These are phyloP conservation scores for Saccharum hybrid DNA, from an alignment of 202 grass and related monocot species.

Conservation along the genomic window DNA sequence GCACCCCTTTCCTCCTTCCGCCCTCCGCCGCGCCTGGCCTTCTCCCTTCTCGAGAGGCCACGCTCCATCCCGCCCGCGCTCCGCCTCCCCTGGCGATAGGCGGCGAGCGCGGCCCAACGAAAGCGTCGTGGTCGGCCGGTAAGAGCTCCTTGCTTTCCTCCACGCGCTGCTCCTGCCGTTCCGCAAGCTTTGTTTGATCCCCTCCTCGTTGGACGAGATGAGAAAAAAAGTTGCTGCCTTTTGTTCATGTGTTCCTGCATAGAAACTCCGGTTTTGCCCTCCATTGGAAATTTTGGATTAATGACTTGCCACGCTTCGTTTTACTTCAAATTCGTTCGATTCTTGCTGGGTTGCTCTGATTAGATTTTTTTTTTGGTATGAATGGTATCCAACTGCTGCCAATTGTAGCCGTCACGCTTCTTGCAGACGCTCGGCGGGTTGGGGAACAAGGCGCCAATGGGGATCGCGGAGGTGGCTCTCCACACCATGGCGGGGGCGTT, in stretches of 20 bases:
- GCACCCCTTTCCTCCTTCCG: not conserved
- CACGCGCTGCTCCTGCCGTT: not conserved
- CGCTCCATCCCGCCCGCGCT: not conserved
- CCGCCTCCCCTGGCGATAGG: conserved; percentile 37
- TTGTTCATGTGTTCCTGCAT: not conserved
- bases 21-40: conserved; percentile 2
- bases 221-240: not conserved
- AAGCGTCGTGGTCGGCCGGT: conserved; percentile 34
- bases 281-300: not conserved
- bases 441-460: conserved; percentile 30
- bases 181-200: not conserved
- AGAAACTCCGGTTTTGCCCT: not conserved
- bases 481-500: conserved; percentile 46
- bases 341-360: not conserved
- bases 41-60: conserved; percentile 12
- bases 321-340: not conserved
- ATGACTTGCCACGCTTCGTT: not conserved
- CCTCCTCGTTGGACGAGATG: not conserved
- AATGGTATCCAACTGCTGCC: not conserved
- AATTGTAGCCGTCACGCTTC: not conserved
- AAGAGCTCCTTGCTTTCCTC: not conserved
- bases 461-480: conserved; percentile 47
- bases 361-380: conserved; percentile 7
- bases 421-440: conserved; percentile 16
- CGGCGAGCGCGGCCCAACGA: conserved; percentile 17